Evolutionary conservation across 768 basidiomycete genomes (phyloP), one percentile per base, ranked within the genome.

Genomic region (Mycena kentingensis): DNA sequence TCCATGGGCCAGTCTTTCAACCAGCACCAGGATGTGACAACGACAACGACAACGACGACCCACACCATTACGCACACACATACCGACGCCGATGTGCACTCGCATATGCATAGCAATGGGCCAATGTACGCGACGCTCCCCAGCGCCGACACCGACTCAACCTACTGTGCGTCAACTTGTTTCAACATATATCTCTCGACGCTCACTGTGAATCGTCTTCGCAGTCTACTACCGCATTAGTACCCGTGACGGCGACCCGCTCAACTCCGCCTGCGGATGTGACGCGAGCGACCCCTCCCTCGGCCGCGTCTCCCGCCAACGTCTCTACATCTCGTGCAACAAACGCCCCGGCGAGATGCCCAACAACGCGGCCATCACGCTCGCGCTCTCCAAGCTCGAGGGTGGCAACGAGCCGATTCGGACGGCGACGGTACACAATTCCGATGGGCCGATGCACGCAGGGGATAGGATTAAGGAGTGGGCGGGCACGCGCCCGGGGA

Each of bases 171-270:
- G 48, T 41, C 16, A n/a, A n/a, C n/a, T n/a, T n/a, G 37, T 21
- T 27, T 6, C 18, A 37, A 8, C 31, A 16, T 8, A 11, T 37
- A 28, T 39, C 19, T 39, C 26, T 26, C 36, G 28, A 41, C 37
- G 21, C 28, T 41, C 37, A 41, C 28, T 49, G 37, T 29, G 37
- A 18, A 36, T 21, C 26, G 18, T 37, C 36, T 10, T 19, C n/a
- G 21, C 38, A 49, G 48, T 49, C 38, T 49, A 49, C 48, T 49
- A 49, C 48, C 48, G 48, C 25, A 25, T 49, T 38, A 39, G 18
- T 38, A 49, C 48, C 27, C 18, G 38, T 4, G 48, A 49, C 48
- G 38, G 37, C 26, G 48, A 49, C 18, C 48, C 48, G 18, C 15
- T 49, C 8, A 49, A 49, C 48, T 49, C 48, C 37, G 36, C 48